Evolutionary conservation across 169 alveolate genomes (phyloP).

Genomic region (Cryptosporidium andersoni): DNA sequence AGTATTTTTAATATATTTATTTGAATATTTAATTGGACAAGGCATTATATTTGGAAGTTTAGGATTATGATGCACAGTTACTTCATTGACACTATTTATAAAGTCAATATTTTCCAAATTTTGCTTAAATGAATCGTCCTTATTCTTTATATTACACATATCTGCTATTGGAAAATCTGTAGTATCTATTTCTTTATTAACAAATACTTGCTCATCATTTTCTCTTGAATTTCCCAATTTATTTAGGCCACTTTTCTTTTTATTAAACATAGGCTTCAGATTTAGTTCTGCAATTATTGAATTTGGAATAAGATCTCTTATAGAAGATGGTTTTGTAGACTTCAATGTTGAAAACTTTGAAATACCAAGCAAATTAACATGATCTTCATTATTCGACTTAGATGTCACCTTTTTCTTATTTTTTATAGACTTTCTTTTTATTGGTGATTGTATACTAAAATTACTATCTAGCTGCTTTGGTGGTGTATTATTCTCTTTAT

Average conservation of each 20-base stretch:
- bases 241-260: neutral
- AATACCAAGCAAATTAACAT: neutral
- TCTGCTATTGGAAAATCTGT: neutral
- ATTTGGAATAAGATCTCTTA: slow-evolving; percentile 30
- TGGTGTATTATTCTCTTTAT: slow-evolving; percentile 2
- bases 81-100: neutral
- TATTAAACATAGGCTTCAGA: slow-evolving; percentile 51
- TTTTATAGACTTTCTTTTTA: neutral
- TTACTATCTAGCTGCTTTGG: slow-evolving; percentile 30
- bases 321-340: neutral
- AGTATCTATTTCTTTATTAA: neutral
- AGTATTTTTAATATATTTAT: neutral
- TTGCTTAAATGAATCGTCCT: neutral
- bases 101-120: slow-evolving; percentile 21
- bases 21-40: neutral
- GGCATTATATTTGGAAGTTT: no score
- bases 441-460: neutral
- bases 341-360: neutral
- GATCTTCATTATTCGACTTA: neutral
- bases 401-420: neutral
- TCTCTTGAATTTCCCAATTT: neutral
- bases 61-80: no score
- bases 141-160: no score
- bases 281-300: slow-evolving; percentile 44
- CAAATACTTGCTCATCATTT: slow-evolving; percentile 3